Percentiles rank a stretch among this genome's conserved stretches.
Conservation (phyloP, 345 rosid species). For the Syzygium grande region DNA sequence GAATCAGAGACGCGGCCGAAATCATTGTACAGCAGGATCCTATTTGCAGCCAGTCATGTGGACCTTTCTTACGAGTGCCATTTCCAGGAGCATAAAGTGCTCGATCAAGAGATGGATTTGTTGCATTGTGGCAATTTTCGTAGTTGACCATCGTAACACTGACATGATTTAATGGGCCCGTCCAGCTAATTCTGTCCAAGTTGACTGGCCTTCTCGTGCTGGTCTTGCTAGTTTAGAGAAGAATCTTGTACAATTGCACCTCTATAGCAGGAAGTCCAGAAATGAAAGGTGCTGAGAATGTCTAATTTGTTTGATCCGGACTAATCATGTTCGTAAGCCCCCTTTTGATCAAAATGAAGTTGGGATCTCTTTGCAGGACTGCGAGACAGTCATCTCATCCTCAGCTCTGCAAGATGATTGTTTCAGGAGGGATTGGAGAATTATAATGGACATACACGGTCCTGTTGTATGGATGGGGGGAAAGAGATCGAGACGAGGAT, state of each 20-base stretch:
- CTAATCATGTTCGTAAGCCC: neutral
- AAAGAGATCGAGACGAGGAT: neutral
- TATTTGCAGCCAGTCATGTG: neutral
- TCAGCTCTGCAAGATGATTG: neutral
- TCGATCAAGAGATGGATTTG: neutral
- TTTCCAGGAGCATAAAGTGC: neutral
- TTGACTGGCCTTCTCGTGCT: neutral
- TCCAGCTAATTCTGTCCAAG: neutral
- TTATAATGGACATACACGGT: neutral
- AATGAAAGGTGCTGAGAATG: neutral
- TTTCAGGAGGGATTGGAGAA: neutral
- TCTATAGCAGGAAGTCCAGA: neutral
- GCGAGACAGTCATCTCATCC: neutral
- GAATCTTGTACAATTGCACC: neutral
- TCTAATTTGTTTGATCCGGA: neutral
- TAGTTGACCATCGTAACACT: no score
- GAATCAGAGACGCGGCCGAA: neutral
- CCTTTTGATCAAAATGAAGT: neutral
- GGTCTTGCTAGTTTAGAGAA: neutral
- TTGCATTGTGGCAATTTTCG: neutral
- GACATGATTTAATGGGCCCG: neutral
- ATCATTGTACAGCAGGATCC: neutral
- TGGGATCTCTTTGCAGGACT: neutral
- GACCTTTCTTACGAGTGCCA: neutral
- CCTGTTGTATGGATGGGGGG: neutral